Base-by-base conservation (phyloP, 108 stramenopile species). In the Aureococcus anophagefferens region DNA sequence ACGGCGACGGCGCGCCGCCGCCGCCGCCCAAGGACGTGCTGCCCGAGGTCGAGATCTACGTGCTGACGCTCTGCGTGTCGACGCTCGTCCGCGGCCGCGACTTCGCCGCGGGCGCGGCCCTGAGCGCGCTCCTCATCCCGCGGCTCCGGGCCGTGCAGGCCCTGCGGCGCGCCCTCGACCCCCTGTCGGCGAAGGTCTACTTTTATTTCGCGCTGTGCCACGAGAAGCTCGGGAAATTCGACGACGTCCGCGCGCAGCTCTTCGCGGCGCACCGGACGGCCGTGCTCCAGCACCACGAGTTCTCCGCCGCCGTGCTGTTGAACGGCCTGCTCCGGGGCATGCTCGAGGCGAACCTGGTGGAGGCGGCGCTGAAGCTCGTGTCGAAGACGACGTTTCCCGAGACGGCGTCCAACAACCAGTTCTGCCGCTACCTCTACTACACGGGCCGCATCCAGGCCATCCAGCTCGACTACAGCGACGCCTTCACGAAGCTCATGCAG, bases 381-480 rank as follows among this genome's bases (percentile, higher is more conserved):
- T 75, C 84, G 65, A 91, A 93, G 73, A 80, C 93, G 21, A 85
- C 84, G 71, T 94, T 97, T 78, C 96, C 94, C 17, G 96, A 93
- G 68, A 15, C 30, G 18, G 79, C 62, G 65, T 75, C 81, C 65
- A 97, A 97, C 85, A 96, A 95, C 79, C 96, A 99, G 83, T 82
- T 95, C 32, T 92, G 95, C 68, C 88, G 98, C 30, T 94, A 95
- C 79, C 81, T 97, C 74, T 99, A 95, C 78, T 91, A 95, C 81
- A 88, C 89, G 72, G 98, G 96, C 37, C 85, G 96, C 15, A 89
- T 97, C 64, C 89, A 90, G 69, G 94, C 98, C 33, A 74, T 96
- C 33, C 86, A 93, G 33, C 81, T 96, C 64, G 96, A 99, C 79
- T 99, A 99, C 80, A 90, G 94, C 21, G 81, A 82, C 31, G 91